phyloP scores from a whole-genome alignment of 2,329 filamentous ascomycete species.

The Hyphodiscus sp. region DNA sequence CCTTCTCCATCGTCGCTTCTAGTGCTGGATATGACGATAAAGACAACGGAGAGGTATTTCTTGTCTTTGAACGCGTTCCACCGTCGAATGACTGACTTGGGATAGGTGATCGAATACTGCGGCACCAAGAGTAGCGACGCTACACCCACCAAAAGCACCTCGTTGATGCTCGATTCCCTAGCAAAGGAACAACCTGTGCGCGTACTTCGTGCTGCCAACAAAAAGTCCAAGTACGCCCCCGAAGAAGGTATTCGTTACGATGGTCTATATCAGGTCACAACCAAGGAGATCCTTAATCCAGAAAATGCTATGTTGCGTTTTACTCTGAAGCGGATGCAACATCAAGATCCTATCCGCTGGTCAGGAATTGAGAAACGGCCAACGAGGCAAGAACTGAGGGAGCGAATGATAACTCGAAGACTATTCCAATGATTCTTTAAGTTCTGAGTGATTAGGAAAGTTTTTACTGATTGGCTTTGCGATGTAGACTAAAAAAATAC shows the following conservation, averaged over 20 bases:
- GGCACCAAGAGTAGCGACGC: conserved; percentile 37
- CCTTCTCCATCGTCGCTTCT: conserved; percentile 46
- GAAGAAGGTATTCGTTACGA: conserved; percentile 48
- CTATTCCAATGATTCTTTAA: background rate
- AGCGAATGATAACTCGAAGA: conserved; percentile 2
- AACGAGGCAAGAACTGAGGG: conserved; percentile 33
- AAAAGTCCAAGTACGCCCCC: conserved; percentile 36
- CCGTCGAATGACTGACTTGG: conserved; percentile 7
- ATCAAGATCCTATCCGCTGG: conserved; percentile 42
- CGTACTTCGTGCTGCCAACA: conserved; percentile 41
- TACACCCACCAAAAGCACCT: conserved; percentile 32
- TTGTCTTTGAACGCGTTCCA: background rate
- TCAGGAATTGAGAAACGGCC: conserved; percentile 35
- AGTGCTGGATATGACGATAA: conserved; percentile 40
- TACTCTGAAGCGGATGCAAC: conserved; percentile 35
- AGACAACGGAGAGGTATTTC: conserved; percentile 37
- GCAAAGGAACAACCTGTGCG: conserved; percentile 37
- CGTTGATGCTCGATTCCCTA: conserved; percentile 36
- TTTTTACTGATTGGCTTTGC: too few relatives aligned
- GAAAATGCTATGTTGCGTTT: conserved; percentile 41
- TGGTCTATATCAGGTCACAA: conserved; percentile 45
- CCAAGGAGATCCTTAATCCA: conserved; percentile 28
- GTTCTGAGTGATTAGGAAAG: too few relatives aligned
- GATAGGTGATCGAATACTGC: conserved; percentile 42
- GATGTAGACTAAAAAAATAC: too few relatives aligned